Evolutionary conservation across 768 basidiomycete genomes (phyloP), one percentile per base, ranked within the genome.

Genomic region (Phanerochaete sordida): DNA sequence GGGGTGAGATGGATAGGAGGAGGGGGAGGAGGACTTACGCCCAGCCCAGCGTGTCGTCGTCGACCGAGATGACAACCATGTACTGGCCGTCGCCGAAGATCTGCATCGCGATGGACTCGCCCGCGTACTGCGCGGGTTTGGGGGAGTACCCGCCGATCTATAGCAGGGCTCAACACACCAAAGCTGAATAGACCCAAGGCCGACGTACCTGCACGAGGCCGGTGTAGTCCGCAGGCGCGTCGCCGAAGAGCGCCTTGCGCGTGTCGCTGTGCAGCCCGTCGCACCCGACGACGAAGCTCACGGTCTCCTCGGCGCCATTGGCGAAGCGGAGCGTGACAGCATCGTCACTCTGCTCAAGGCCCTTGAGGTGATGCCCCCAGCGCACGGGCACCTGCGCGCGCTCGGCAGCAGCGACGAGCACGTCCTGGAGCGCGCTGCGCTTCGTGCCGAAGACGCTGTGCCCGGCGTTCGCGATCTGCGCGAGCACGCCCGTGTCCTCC

Each of bases 211-310:
- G 33, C 33, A 35, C 33, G 33, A 52, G 51, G 19, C 58, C 58
- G 16, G 49, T 51, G 48, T 16, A 59, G 7, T 50, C 48, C 3
- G 58, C 58, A 27, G 43, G 43, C 33, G 51, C 13, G 8, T 52
- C 50, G 13, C 58, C 58, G 28, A 59, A 59, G 30, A 59, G 58
- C 16, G n/a, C 21, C 13, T 19, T 64, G 2, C 79, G 70, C 15
- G 77, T 77, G 56, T 68, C 72, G 61, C 76, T 76, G 62, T 79
- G 79, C 61, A 80, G 67, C 12, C 79, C 79, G 58, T 80, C 79
- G 64, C 76, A 77, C 28, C 78, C 79, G 13, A 79, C 71, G 6
- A 79, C 71, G 56, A 80, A 74, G 59, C 72, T 73, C 5, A 73
- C 77, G 1, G 64, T 71, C 52, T 73, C 76, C 45, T 57, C 67